Percentiles rank a stretch among this genome's conserved stretches.
These are phyloP conservation scores for Hypoxylon subgilvum DNA, from an alignment of 495 filamentous ascomycete genomes.

Conservation along the genomic window DNA sequence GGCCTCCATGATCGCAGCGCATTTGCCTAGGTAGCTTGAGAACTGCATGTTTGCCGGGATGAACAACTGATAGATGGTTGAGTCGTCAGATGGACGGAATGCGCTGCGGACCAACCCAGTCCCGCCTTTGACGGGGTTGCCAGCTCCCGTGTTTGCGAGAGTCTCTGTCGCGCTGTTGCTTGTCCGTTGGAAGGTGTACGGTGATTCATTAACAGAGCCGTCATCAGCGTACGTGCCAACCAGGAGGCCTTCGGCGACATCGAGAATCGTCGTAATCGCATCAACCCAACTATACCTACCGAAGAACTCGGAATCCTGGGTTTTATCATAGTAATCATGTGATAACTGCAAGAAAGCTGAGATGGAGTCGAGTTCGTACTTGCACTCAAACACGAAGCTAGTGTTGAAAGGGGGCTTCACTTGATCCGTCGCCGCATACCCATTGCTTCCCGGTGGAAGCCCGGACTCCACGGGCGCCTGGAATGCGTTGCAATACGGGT, in stretches of 20 bases:
- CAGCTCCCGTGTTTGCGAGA: slow-evolving; percentile 61
- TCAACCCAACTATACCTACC: slow-evolving; percentile 59
- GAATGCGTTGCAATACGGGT: slow-evolving; percentile 70
- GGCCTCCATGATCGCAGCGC: slow-evolving; percentile 55
- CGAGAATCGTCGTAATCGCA: slow-evolving; percentile 57
- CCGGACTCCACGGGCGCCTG: slow-evolving; percentile 64
- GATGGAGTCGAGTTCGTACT: slow-evolving; percentile 72
- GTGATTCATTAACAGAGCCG: slow-evolving; percentile 55
- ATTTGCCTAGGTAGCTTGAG: slow-evolving; percentile 55
- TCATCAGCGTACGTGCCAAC: slow-evolving; percentile 62
- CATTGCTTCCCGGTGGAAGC: slow-evolving; percentile 49
- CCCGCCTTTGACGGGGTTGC: slow-evolving; percentile 61
- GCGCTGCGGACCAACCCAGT: slow-evolving; percentile 67
- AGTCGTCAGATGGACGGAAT: slow-evolving; percentile 70
- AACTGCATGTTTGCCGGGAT: slow-evolving; percentile 77
- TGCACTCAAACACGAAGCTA: slow-evolving; percentile 55
- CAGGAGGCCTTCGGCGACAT: slow-evolving; percentile 57
- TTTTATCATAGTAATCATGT: slow-evolving; percentile 63
- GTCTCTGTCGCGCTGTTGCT: slow-evolving; percentile 65
- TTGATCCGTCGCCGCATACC: slow-evolving; percentile 34
- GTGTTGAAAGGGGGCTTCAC: slow-evolving; percentile 37
- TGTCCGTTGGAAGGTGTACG: slow-evolving; percentile 64
- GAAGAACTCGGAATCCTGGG: slow-evolving; percentile 65
- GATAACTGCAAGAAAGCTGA: slow-evolving; percentile 69
- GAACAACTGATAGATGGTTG: slow-evolving; percentile 61